phyloP scores from a whole-genome alignment of 495 filamentous ascomycete species.

The Xylaria sp. region DNA sequence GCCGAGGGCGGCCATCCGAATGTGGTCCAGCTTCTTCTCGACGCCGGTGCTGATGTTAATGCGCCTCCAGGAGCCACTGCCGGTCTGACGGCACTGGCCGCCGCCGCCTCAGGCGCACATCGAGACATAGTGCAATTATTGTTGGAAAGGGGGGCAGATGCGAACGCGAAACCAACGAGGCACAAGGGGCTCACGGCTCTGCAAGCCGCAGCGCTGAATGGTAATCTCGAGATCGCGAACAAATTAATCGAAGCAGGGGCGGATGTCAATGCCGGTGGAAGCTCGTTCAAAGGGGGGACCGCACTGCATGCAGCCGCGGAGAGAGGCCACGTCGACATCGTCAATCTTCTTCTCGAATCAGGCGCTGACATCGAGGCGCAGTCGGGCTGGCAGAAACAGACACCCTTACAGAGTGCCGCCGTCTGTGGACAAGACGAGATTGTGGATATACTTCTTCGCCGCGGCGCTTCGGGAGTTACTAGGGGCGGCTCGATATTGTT shows the following conservation, averaged over 20 bases:
- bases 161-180: conserved; percentile 31
- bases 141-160: conserved; percentile 32
- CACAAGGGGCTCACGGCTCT: conserved; percentile 43
- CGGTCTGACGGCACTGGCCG: conserved; percentile 35
- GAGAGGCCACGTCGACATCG: conserved; percentile 33
- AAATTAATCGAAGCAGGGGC: conserved; percentile 39
- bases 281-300: conserved; percentile 32
- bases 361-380: conserved; percentile 25
- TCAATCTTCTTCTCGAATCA: conserved; percentile 30
- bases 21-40: conserved; percentile 37
- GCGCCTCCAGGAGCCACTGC: conserved; percentile 30
- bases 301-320: conserved; percentile 41
- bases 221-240: conserved; percentile 33
- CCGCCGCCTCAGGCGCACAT: conserved; percentile 38
- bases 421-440: conserved; percentile 25
- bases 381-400: conserved; percentile 27
- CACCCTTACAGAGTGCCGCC: conserved; percentile 23
- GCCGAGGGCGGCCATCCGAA: conserved; percentile 30
- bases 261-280: conserved; percentile 38
- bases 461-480: conserved; percentile 5
- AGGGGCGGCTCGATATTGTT: conserved; percentile 26
- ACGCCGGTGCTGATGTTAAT: conserved; percentile 41
- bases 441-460: neutral
- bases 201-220: conserved; percentile 40
- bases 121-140: conserved; percentile 33